Evolutionary conservation across 2,329 filamentous ascomycete genomes (phyloP), one percentile per base, ranked within the genome.

Genomic region (Grosmannia huntii): DNA sequence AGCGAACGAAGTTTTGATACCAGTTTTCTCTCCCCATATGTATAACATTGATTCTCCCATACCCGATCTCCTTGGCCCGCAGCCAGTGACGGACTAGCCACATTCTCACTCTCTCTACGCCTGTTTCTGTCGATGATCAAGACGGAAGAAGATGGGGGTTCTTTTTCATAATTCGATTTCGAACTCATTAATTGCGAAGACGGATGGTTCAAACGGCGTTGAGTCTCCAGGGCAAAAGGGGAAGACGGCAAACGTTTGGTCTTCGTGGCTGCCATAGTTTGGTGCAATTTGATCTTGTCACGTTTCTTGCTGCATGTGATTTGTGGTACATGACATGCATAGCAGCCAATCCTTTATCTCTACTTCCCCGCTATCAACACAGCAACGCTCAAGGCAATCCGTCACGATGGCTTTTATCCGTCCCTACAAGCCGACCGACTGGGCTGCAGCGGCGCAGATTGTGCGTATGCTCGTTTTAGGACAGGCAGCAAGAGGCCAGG

Each of bases 321-420:
- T 9, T 7, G 31, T 28, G 27, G 7, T 28, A 4, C 7, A 7
- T 28, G 27, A 4, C 27, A 28, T 28, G 27, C 7, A 28, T 28
- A 28, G 4, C 4, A 28, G n/a, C 10, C 36, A 4, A 38, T 38
- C 36, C 9, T 16, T 16, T 38, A 2, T 38, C 5, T 38, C 36
- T 38, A 14, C 4, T 49, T 44, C 16, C 23, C 49, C 49, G 33
- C 27, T 23, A 41, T 11, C 23, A 4, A 19, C 14, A n/a, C 28
- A 44, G 2, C 5, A 19, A 44, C 16, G 11, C 19, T 41, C 16
- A 10, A 33, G 31, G 9, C 31, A 33, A 33, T 10, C 19, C 19
- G 7, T 3, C 16, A 44, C 41, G 16, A 77, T 77, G 75, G 73
- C 74, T 3, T 76, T 74, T 63, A 76, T 78, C 55, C 70, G 75